Base-by-base conservation (phyloP, 345 rosid genomes). In the Citrus cavaleriei region DNA sequence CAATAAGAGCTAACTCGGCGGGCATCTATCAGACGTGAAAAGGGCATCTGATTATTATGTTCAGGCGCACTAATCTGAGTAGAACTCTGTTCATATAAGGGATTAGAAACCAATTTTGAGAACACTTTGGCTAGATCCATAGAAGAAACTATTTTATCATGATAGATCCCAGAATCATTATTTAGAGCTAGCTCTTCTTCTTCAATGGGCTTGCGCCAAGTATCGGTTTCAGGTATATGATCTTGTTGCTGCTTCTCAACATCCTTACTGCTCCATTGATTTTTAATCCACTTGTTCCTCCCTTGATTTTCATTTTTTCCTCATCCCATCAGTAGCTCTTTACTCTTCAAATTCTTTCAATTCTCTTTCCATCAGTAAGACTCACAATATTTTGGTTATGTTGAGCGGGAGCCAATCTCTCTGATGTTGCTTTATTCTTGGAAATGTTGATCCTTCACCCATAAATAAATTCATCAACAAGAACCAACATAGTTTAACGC, bases 71-170 rank as follows among this genome's bases (percentile, higher is more conserved):
- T 71, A 57, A 54, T 76, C 28, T 57, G 83, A 58, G 72, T 27
- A 10, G 72, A 70, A 32, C 49, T 68, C 34, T n/a, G 28, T 10
- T 73, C 55, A 5, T 46, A 21, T 18, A 19, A 25, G 14, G 83
- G 74, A 72, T 57, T 69, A 10, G 79, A 79, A 77, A 75, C 74
- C 1, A 83, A 77, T 65, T 64, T 83, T 63, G 86, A 83, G 66
- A 77, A 83, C 24, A 74, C 81, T 59, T 18, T 78, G 32, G 81
- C 79, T 3, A 83, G 74, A 65, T 81, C 84, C 27, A 81, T 30
- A 19, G 81, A 72, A 3, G 87, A 79, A 68, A 64, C 77, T n/a
- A 81, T 25, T 55, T 81, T 84, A 8, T 72, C 81, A 35, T 55
- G 81, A 27, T 32, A 42, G 40, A 34, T 64, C 24, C 70, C 64